Percentiles rank a stretch among this genome's conserved stretches.
phyloP scores from a whole-genome alignment of 208 protist species.

The Vickermania ingenoplastis region DNA sequence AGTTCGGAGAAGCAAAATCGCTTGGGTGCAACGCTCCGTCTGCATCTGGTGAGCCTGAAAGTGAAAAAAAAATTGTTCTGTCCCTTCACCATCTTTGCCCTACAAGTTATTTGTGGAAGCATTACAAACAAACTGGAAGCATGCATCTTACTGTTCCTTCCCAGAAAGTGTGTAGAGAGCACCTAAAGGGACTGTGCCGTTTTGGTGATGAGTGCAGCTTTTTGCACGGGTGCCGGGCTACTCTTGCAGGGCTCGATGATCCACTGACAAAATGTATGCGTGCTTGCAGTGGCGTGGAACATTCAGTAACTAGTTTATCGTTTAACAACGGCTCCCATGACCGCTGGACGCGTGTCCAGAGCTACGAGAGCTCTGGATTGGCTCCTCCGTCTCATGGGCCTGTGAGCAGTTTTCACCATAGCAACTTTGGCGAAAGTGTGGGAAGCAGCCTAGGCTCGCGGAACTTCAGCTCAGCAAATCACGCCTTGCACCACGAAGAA shows the following conservation, averaged over 20 bases:
- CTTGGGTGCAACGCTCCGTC: neutral
- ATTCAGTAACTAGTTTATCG: neutral
- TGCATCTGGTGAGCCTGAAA: neutral
- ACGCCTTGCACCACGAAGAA: neutral
- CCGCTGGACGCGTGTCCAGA: neutral
- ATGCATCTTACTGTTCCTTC: slow-evolving; percentile 34
- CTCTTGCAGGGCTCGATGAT: slow-evolving; percentile 24
- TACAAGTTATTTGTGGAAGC: slow-evolving; percentile 56
- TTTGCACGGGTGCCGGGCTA: slow-evolving; percentile 68
- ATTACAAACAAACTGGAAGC: slow-evolving; percentile 42
- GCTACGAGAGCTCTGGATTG: neutral
- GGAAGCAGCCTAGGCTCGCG: neutral
- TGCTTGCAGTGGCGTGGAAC: neutral
- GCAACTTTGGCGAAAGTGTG: neutral
- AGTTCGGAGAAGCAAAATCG: neutral
- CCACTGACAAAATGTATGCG: slow-evolving; percentile 5
- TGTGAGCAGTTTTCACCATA: neutral
- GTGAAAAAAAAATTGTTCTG: slow-evolving; percentile 8
- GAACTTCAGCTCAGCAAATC: neutral
- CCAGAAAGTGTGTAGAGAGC: slow-evolving; percentile 63
- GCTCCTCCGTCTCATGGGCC: neutral
- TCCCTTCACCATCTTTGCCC: slow-evolving; percentile 56
- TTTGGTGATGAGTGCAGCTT: slow-evolving; percentile 84
- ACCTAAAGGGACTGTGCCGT: slow-evolving; percentile 69
- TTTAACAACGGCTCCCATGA: neutral